These are phyloP conservation scores for Eucalyptus regnans DNA, from an alignment of 345 rosid genomes.

Conservation along the genomic window DNA sequence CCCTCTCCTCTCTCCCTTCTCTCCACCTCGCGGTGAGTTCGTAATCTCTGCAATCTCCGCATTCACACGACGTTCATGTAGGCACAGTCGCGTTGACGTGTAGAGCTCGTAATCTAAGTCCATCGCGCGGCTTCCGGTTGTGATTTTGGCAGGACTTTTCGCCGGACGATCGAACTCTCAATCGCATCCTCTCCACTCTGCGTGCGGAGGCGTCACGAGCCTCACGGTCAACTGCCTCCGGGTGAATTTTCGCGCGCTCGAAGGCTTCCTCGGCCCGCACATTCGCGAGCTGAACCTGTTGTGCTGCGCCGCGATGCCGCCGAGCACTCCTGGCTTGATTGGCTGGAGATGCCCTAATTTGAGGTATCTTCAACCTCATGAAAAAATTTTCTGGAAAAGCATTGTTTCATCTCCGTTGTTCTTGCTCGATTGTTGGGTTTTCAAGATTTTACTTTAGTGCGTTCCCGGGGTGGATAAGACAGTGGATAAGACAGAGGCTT, in stretches of 20 bases:
- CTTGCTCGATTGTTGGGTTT: too few relatives aligned
- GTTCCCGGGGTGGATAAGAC: not conserved
- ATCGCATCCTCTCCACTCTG: constrained; percentile 7
- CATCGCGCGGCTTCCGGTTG: not conserved
- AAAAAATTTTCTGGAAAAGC: not conserved
- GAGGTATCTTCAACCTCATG: constrained; percentile 13
- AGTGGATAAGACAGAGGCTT: not conserved
- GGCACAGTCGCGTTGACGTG: rapidly evolving
- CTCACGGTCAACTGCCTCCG: constrained; percentile 41
- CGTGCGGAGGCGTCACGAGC: constrained; percentile 11
- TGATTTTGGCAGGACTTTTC: constrained; percentile 11
- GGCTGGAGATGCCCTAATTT: constrained; percentile 34
- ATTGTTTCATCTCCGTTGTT: not conserved
- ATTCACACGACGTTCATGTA: too few relatives aligned
- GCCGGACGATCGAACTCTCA: constrained; percentile 24
- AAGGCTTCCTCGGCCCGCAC: constrained; percentile 11
- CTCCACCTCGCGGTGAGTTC: constrained; percentile 18
- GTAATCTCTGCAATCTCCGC: not conserved
- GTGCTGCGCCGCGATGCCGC: constrained; percentile 19
- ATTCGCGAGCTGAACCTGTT: constrained; percentile 34
- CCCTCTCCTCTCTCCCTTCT: constrained; percentile 25
- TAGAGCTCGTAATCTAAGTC: not conserved
- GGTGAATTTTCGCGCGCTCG: constrained; percentile 11
- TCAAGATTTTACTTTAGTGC: not conserved
- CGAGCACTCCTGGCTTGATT: constrained; percentile 17